Evolutionary conservation across 1,284 basidiomycete genomes (phyloP).

Genomic region (Sporisorium iseilematis-ciliati): DNA sequence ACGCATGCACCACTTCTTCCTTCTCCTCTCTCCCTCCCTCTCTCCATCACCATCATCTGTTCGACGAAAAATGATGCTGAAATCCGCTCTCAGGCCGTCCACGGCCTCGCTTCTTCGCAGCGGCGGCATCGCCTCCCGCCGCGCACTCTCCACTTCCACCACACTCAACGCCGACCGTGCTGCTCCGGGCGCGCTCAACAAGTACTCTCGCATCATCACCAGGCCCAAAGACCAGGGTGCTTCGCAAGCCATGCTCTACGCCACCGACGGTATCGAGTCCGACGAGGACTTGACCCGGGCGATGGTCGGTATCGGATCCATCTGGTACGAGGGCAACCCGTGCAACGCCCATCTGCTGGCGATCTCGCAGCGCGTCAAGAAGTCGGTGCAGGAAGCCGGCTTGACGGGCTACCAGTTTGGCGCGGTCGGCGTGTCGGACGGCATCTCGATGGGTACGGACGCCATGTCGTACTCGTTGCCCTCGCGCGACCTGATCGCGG

Average conservation of each 20-base stretch:
- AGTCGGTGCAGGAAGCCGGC: constrained; percentile 62
- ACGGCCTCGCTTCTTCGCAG: constrained; percentile 29
- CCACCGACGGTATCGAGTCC: constrained; percentile 63
- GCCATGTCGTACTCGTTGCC: constrained; percentile 69
- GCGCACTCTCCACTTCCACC: constrained; percentile 35
- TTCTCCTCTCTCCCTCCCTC: neutral
- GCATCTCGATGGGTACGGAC: constrained; percentile 69
- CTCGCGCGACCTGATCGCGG: constrained; percentile 67
- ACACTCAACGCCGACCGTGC: constrained; percentile 39
- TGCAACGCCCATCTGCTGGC: constrained; percentile 69
- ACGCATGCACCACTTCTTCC: constrained; percentile 14
- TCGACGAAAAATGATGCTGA: constrained; percentile 21
- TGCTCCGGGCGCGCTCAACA: constrained; percentile 63
- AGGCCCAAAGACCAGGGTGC: constrained; percentile 69
- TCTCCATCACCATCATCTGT: constrained; percentile 12
- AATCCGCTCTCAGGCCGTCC: constrained; percentile 28
- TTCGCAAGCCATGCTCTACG: constrained; percentile 69
- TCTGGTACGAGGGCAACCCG: constrained; percentile 70
- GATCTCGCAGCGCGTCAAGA: constrained; percentile 64
- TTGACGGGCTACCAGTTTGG: constrained; percentile 69
- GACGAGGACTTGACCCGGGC: constrained; percentile 67
- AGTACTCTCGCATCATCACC: constrained; percentile 65
- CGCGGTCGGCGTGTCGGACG: constrained; percentile 68
- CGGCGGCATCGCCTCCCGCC: constrained; percentile 20
- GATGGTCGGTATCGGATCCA: constrained; percentile 67